phyloP scores from a whole-genome alignment of 139 green algal genomes.

The Chlorella sorokiniana region DNA sequence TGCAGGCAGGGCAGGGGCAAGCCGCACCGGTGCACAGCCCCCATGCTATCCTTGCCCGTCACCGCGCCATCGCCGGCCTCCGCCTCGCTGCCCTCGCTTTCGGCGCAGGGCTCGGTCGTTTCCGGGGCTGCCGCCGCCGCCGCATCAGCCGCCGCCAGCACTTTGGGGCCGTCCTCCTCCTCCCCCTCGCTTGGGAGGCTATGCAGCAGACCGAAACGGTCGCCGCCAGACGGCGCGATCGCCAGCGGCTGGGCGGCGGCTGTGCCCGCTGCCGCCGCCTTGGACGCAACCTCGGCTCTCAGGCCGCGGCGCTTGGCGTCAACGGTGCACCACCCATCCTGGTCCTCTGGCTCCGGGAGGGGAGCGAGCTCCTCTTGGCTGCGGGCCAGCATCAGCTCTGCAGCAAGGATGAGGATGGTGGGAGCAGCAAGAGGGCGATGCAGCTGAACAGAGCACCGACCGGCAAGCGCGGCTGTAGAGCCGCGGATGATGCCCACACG shows the following conservation, averaged over 20 bases:
- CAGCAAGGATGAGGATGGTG: neutral
- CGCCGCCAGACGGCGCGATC: neutral
- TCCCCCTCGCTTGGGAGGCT: no score
- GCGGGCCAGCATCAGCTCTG: slow-evolving; percentile 11
- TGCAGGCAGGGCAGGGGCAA: neutral
- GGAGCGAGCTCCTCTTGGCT: neutral
- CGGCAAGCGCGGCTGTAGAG: no score
- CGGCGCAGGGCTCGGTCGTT: no score
- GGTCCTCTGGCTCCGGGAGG: neutral
- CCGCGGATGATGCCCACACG: no score
- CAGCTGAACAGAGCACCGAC: no score
- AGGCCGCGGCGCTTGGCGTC: neutral
- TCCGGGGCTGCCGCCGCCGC: no score
- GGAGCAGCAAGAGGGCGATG: no score
- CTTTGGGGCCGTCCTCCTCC: no score
- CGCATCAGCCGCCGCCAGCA: no score
- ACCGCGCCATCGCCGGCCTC: no score
- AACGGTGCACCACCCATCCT: neutral
- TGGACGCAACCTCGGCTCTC: neutral
- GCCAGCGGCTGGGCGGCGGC: neutral
- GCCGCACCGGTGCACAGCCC: neutral
- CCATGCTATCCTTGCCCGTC: no score
- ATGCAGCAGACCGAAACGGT: neutral
- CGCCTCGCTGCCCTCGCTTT: no score
- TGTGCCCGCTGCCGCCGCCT: neutral